Evolutionary conservation across 495 filamentous ascomycete species (phyloP).

Genomic region (Penicillium pancosmium): DNA sequence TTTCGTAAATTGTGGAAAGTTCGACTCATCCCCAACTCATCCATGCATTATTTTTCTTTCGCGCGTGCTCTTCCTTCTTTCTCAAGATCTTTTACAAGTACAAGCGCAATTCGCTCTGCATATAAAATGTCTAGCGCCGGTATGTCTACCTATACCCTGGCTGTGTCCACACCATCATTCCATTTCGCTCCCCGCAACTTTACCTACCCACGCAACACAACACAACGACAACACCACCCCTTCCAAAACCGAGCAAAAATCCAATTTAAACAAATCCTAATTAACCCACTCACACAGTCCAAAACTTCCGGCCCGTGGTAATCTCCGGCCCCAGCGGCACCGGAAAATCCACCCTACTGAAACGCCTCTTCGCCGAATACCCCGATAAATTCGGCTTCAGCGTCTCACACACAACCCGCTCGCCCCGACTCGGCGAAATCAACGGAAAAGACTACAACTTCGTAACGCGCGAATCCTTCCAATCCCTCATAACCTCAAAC

Average conservation of each 20-base stretch:
- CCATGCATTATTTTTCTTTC: constrained; percentile 28
- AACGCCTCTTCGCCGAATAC: constrained; percentile 66
- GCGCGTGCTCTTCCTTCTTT: constrained; percentile 14
- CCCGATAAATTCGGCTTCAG: constrained; percentile 80
- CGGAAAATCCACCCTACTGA: constrained; percentile 87
- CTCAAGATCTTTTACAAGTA: background rate
- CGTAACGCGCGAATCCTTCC: constrained; percentile 67
- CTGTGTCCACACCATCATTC: background rate
- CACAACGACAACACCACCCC: background rate
- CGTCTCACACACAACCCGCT: constrained; percentile 83
- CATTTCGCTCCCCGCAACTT: background rate
- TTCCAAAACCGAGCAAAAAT: background rate
- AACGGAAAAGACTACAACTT: constrained; percentile 85
- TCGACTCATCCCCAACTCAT: background rate
- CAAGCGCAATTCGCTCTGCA: constrained; percentile 5
- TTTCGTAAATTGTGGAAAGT: constrained; percentile 5
- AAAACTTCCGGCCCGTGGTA: constrained; percentile 68
- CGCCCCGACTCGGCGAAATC: constrained; percentile 73
- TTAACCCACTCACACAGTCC: constrained; percentile 18
- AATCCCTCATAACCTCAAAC: constrained; percentile 63
- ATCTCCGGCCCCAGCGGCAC: constrained; percentile 85
- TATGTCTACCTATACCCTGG: constrained; percentile 8
- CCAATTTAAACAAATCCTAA: background rate
- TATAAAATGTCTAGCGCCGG: constrained; percentile 36
- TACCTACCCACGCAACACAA: background rate